Conservation (phyloP, 2,329 filamentous ascomycete species). For the Aspergillus hortae region DNA sequence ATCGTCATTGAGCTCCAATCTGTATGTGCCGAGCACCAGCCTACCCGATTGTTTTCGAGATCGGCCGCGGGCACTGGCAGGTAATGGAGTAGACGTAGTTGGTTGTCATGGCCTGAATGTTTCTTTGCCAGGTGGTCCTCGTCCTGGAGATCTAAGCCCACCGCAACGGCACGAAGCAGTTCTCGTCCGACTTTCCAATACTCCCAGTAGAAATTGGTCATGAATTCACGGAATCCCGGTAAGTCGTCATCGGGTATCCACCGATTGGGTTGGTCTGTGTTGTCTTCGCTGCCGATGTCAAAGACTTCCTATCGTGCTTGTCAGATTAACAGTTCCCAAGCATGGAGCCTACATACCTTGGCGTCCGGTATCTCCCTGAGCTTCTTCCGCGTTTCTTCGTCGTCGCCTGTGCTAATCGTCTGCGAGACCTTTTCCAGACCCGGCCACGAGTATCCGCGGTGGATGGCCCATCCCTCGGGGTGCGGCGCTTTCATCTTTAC, state of each 20-base stretch:
- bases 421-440: constrained; percentile 54
- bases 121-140: constrained; percentile 45
- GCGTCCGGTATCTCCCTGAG: constrained; percentile 48
- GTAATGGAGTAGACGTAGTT: constrained; percentile 60
- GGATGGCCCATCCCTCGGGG: constrained; percentile 47
- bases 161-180: constrained; percentile 46
- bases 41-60: constrained; percentile 41
- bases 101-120: constrained; percentile 57
- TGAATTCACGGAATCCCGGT: constrained; percentile 48
- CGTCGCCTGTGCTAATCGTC: constrained; percentile 38
- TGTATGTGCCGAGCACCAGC: constrained; percentile 52
- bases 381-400: constrained; percentile 41
- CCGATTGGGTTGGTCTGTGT: constrained; percentile 46
- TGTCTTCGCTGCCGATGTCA: constrained; percentile 50
- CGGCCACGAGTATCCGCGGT: constrained; percentile 56
- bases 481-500: constrained; percentile 50
- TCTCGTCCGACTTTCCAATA: constrained; percentile 43
- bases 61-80: constrained; percentile 46
- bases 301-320: constrained; percentile 46
- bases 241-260: constrained; percentile 47
- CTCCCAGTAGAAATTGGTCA: constrained; percentile 49
- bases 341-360: constrained; percentile 41
- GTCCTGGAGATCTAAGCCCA: constrained; percentile 47
- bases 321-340: background rate
- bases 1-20: constrained; percentile 55